Base-by-base conservation (phyloP, 306 rosid genomes). In the Inga laurina region DNA sequence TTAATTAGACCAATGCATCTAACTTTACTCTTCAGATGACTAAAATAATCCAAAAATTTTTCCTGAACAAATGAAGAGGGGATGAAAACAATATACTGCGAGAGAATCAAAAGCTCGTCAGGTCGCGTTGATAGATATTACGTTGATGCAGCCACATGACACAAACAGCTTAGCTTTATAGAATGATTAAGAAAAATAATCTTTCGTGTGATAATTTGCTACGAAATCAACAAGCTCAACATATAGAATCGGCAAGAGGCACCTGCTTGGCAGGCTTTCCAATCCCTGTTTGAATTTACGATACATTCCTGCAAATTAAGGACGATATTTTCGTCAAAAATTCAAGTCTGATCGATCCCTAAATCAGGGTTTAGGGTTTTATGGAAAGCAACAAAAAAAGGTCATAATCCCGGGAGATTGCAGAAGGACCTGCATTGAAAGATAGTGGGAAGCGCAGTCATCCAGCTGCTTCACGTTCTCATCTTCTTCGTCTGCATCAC, bases 241-340 rank as follows among this genome's bases (percentile, higher is more conserved):
- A 30, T 64, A 64, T 14, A 64, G 70, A 64, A 39, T 24, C 39
- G 21, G 70, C 7, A 21, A 43, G 12, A 11, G 43, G 71, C 78
- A 95, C 97, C 95, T 46, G 12, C 44, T 62, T 95, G 98, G 74
- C 98, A 95, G 82, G 86, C 79, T 84, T 93, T 95, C 97, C 97
- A 95, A 54, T 92, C 85, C 86, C 97, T 88, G 84, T 91, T 79
- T 22, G 84, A 81, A 37, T 92, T 87, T 39, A 86, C 86, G 72
- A 95, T 83, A 71, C 98, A 95, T 57, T 95, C 97, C 97, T 95
- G 91, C 68, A 57, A 85, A 44, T 70, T 8, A 71, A n/a, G 10
- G 14, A 35, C 14, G 3, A 43, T 1, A 79, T 52, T 51, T 39
- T 75, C 32, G 56, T 43, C 62, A 35, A 79, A 77, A 65, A 30